A percentile compares a stretch with the other conserved stretches of the same genome.
phyloP scores from a whole-genome alignment of 2,329 filamentous ascomycete genomes.

The Pseudofabraea citricarpa region DNA sequence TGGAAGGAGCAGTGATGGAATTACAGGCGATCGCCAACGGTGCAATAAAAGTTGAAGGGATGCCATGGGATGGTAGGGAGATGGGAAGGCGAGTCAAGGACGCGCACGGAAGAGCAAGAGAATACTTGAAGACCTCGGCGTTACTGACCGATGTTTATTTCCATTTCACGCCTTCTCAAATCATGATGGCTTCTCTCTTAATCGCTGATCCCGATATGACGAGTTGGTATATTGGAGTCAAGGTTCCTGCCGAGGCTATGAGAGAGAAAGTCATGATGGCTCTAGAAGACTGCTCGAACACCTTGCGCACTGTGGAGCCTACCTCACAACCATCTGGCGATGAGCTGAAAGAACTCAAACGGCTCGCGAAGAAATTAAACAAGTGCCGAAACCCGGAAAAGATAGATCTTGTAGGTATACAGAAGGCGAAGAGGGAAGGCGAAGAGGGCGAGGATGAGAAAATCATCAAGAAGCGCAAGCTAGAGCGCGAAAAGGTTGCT shows the following conservation, averaged over 20 bases:
- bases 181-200: conserved; percentile 78
- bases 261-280: conserved; percentile 44
- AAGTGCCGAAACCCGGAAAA: conserved; percentile 71
- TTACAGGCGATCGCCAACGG: conserved; percentile 61
- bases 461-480: conserved; percentile 33
- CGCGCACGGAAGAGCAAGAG: conserved; percentile 69
- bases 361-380: conserved; percentile 64
- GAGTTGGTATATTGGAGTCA: conserved; percentile 25
- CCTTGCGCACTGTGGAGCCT: conserved; percentile 51
- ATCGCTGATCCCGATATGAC: conserved; percentile 65
- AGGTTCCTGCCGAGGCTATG: conserved; percentile 22
- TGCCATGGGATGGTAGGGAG: conserved; percentile 6
- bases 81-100: conserved; percentile 41
- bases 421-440: conserved; percentile 52
- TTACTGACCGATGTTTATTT: conserved; percentile 95
- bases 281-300: conserved; percentile 45
- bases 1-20: conserved; percentile 85
- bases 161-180: conserved; percentile 89
- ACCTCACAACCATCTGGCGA: conserved; percentile 11
- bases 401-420: conserved; percentile 62
- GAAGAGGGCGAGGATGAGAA: conserved; percentile 24
- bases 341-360: conserved; percentile 45
- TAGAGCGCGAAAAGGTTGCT: conserved; percentile 34
- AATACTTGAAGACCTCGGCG: conserved; percentile 72
- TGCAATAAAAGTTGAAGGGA: conserved; percentile 8